phyloP scores from a whole-genome alignment of 2,329 filamentous ascomycete genomes.

The Nannizziopsis barbatae region DNA sequence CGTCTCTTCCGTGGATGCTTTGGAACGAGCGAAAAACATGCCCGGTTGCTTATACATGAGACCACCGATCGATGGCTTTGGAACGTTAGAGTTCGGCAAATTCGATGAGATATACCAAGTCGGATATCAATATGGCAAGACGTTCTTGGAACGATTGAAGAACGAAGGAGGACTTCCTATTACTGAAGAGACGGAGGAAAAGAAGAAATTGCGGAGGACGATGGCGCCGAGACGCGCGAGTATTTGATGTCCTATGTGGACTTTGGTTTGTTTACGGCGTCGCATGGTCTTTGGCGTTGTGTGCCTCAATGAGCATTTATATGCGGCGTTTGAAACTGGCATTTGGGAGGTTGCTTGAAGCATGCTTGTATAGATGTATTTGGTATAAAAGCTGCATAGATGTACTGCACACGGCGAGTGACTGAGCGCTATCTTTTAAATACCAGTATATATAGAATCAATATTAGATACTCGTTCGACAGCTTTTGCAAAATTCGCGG shows the following conservation, averaged over 20 bases:
- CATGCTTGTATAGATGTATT: too few species aligned
- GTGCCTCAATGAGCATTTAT: too few species aligned
- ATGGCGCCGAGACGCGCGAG: conserved; percentile 71
- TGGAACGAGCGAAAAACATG: conserved; percentile 84
- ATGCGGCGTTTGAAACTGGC: too few species aligned
- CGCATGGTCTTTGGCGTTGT: neutral
- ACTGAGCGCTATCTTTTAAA: too few species aligned
- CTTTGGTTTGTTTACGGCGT: neutral
- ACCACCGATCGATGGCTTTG: conserved; percentile 84
- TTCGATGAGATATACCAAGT: conserved; percentile 94
- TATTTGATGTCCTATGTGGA: conserved; percentile 43
- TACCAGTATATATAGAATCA: too few species aligned
- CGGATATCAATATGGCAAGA: conserved; percentile 74
- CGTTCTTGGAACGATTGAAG: conserved; percentile 64
- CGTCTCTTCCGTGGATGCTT: conserved; percentile 83
- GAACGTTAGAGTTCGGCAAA: conserved; percentile 89
- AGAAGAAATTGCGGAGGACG: conserved; percentile 63
- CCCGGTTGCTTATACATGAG: conserved; percentile 93
- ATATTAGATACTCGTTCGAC: too few species aligned
- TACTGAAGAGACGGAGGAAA: conserved; percentile 62
- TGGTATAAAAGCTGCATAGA: too few species aligned
- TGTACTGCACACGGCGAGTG: too few species aligned
- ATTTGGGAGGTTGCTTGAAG: too few species aligned
- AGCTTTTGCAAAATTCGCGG: too few species aligned
- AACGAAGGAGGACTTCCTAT: conserved; percentile 65